Evolutionary conservation across 805 yeast species (phyloP).

Genomic region (Suhomyces xylopsoci): DNA sequence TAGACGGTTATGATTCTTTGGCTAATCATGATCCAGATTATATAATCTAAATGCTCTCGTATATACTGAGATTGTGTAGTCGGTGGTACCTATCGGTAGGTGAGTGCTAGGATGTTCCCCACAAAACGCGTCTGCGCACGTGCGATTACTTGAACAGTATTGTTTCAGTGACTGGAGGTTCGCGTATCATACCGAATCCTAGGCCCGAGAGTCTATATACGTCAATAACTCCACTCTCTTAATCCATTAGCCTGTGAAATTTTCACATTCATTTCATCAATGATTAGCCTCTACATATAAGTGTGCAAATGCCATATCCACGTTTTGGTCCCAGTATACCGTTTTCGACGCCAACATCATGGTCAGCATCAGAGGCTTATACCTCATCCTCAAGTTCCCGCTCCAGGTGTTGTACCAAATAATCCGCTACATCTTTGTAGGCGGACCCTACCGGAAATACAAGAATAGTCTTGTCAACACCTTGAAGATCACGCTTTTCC

Average conservation of each 20-base stretch:
- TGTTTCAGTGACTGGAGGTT: not conserved
- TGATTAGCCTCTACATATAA: not conserved
- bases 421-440: constrained; percentile 10
- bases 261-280: not conserved
- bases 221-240: not conserved
- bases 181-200: not conserved
- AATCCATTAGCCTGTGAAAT: not conserved
- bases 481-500: constrained; percentile 12
- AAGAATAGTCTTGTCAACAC: constrained; percentile 9
- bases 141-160: not conserved
- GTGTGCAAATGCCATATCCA: not conserved
- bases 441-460: constrained; percentile 16
- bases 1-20: not conserved
- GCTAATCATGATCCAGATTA: not conserved
- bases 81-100: not conserved
- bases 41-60: not conserved
- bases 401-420: constrained; percentile 11
- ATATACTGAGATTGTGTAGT: not conserved
- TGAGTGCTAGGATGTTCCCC: not conserved
- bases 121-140: not conserved
- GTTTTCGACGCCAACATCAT: not conserved
- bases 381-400: constrained; percentile 12
- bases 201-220: not conserved
- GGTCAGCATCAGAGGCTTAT: not conserved
- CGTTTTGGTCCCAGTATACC: not conserved